Base-by-base conservation (phyloP, 2,329 filamentous ascomycete species). In the Ophiostoma pallidulum region DNA sequence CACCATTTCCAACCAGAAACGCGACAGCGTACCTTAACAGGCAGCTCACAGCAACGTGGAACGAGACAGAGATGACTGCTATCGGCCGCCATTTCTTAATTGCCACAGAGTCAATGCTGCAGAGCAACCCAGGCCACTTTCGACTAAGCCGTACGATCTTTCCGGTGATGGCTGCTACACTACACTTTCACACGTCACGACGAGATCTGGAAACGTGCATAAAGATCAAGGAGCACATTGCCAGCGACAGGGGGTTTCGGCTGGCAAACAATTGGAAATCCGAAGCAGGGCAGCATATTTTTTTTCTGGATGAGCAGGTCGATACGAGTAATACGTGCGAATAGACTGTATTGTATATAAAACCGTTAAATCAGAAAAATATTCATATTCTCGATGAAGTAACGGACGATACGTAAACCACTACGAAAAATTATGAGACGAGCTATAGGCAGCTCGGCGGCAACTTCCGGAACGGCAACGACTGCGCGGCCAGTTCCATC, bases 391-490 rank as follows among this genome's bases (percentile, higher is more conserved):
- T 28, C 24, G 24, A 28, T 28, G 24, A 28, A 28, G 24, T 28
- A 28, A 28, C 24, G 24, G 24, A 28, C 24, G 24, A 28, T 10
- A 28, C 24, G 24, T 28, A 10, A 28, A 28, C 10, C 24, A 28
- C 24, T 28, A 28, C 24, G 24, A 28, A 28, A 28, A 28, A 72
- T n/a, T n/a, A n/a, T n/a, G n/a, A n/a, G n/a, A n/a, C n/a, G n/a
- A n/a, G 24, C 24, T 28, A 10, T 28, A 28, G 24, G 6, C 24
- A 28, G 24, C 24, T 72, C 69, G 0, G 70, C 0, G 66, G 65
- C 6, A 66, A 58, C 16, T 64, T 56, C 19, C 63, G 56, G 56
- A 58, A 67, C 2, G 61, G 48, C 18, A n/a, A 41, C 22, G 28
- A 35, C 41, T 18, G 41, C 47, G n/a, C 12, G 28, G n/a, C 32